Base-by-base conservation (phyloP, 192 early-diverging fungal genomes). In the Podila epicladia region DNA sequence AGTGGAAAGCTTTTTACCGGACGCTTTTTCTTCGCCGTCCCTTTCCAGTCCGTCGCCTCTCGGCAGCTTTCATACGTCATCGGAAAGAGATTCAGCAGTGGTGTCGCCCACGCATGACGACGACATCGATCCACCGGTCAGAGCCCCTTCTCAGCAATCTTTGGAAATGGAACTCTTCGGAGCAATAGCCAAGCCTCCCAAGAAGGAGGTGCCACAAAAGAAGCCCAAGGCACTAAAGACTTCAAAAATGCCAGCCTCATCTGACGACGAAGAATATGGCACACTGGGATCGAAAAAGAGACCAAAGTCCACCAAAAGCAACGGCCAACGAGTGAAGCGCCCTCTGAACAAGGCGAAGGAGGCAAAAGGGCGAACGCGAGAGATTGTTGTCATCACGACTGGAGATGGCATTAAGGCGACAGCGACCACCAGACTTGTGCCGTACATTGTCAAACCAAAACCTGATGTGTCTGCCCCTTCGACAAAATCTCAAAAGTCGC, bases 111-210 rank as follows among this genome's bases (percentile, higher is more conserved):
- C 45, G 4, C 57, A 33, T 45, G 41, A 26, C 5, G 41, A n/a
- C 15, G 37, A 70, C 11, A 24, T 8, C 1, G 24, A 62, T 32
- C 19, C 13, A 35, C 13, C 37, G n/a, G 9, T 33, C 29, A 67
- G 63, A 19, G 60, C 26, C 33, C 33, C 49, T 15, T 50, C 64
- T 35, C 77, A 72, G 37, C 64, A 33, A 15, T 69, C 66, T 0
- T 48, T 80, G 49, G 77, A 73, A 28, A 48, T 80, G 45, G 77
- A 72, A 51, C 57, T 80, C 6, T 80, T 80, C 69, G 77, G 77
- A 2, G 61, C 59, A 5, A 24, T 61, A 4, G 49, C 26, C 58
- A 62, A 38, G 66, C 28, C 37, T 45, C 13, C 15, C 35, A 28
- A 64, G 35, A 41, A 31, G n/a, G 35, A 35, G 6, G n/a, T 55